Evolutionary conservation across 1,284 basidiomycete genomes (phyloP).

Genomic region (Coniophora puteana): DNA sequence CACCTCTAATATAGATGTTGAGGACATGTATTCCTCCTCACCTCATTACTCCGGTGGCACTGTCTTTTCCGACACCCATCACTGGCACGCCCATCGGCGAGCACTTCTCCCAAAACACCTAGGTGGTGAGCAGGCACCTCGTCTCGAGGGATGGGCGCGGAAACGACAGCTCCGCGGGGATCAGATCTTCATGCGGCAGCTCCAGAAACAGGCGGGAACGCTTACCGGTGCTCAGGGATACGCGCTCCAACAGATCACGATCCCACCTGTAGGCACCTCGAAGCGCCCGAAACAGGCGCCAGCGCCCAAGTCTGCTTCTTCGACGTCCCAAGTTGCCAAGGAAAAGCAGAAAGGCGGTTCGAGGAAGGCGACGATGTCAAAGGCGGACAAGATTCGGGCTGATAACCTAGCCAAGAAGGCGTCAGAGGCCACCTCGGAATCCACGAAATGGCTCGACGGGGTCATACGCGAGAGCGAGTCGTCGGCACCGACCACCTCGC

Average conservation of each 20-base stretch:
- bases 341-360: constrained; percentile 13
- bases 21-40: neutral
- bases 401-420: constrained; percentile 22
- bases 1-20: constrained; percentile 20
- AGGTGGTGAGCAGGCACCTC: constrained; percentile 39
- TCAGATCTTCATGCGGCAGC: constrained; percentile 51
- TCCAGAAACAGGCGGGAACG: constrained; percentile 59
- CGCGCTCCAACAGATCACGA: constrained; percentile 47
- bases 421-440: constrained; percentile 19
- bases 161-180: constrained; percentile 36
- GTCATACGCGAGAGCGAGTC: constrained; percentile 23
- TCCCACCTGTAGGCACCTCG: constrained; percentile 33
- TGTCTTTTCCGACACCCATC: constrained; percentile 46
- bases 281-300: constrained; percentile 13
- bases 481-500: constrained; percentile 21
- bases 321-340: neutral
- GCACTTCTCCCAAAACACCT: constrained; percentile 51
- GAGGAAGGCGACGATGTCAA: constrained; percentile 16
- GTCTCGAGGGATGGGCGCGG: constrained; percentile 31
- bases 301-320: neutral
- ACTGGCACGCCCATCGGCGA: constrained; percentile 54
- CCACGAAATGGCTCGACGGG: constrained; percentile 15
- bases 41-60: constrained; percentile 32
- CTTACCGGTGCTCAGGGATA: constrained; percentile 59
- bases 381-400: constrained; percentile 24